These are phyloP conservation scores for Neofusicoccum parvum DNA, from an alignment of 2,329 filamentous ascomycete genomes.

Conservation along the genomic window DNA sequence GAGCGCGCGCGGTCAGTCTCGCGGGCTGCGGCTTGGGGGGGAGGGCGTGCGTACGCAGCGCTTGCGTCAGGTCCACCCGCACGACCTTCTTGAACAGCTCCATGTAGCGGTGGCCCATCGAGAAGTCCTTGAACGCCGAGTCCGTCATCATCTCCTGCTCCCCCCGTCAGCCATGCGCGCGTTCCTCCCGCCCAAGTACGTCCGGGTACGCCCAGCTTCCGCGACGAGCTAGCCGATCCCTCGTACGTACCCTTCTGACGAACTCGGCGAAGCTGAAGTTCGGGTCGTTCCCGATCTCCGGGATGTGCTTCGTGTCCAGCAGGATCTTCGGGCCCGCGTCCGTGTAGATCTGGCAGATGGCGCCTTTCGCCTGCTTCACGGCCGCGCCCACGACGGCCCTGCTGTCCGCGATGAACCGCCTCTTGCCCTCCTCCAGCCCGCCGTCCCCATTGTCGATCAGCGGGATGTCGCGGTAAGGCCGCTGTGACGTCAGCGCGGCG, in stretches of 20 bases:
- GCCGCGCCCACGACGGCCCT: neutral
- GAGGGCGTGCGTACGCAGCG: neutral
- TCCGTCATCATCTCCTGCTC: neutral
- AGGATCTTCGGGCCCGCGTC: neutral
- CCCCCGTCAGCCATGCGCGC: no score
- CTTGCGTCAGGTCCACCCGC: neutral
- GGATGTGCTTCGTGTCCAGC: neutral
- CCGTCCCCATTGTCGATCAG: neutral
- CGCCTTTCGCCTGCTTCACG: neutral
- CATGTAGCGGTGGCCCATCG: neutral
- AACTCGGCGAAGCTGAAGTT: neutral
- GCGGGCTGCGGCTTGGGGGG: no score
- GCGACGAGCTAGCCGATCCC: no score
- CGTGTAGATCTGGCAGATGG: neutral
- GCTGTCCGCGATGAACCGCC: neutral
- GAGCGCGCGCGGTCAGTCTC: neutral
- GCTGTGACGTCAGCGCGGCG: neutral
- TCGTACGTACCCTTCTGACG: neutral
- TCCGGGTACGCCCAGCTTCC: no score
- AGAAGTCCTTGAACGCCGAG: neutral
- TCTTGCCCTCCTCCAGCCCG: neutral
- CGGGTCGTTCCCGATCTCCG: neutral
- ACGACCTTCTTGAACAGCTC: neutral
- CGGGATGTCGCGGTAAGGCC: neutral
- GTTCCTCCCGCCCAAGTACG: no score